These are phyloP conservation scores for Hanseniaspora nectarophila DNA, from an alignment of 805 yeast genomes.

Conservation along the genomic window DNA sequence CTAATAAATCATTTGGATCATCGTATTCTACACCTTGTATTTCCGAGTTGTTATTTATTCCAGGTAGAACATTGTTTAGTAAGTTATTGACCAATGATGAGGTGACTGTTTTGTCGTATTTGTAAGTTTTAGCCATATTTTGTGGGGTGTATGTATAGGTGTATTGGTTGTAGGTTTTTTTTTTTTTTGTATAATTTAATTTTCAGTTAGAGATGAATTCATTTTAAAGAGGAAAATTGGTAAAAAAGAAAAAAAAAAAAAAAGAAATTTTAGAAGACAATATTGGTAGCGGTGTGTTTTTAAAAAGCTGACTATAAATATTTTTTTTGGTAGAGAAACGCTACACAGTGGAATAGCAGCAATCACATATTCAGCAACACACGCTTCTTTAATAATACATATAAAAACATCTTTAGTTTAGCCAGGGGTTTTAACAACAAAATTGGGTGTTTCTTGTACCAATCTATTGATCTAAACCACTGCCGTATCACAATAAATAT, in stretches of 20 bases:
- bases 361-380: neutral
- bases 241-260: neutral
- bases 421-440: too few relatives aligned
- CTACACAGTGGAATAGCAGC: neutral
- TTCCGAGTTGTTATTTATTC: slow-evolving; percentile 24
- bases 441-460: too few relatives aligned
- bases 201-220: too few relatives aligned
- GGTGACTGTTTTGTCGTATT: neutral
- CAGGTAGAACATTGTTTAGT: slow-evolving; percentile 13
- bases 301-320: too few relatives aligned
- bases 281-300: neutral
- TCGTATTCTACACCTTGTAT: slow-evolving; percentile 31
- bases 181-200: too few relatives aligned
- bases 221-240: neutral
- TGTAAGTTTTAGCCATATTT: slow-evolving; percentile 1
- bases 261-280: neutral
- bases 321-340: neutral
- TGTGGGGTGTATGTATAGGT: too few relatives aligned
- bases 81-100: slow-evolving; percentile 10
- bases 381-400: neutral
- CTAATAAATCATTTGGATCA: slow-evolving; percentile 32
- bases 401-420: too few relatives aligned
- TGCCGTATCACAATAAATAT: too few relatives aligned
- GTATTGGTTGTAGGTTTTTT: neutral
- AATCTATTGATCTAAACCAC: too few relatives aligned